Evolutionary conservation across 305 asterid species (phyloP).

Genomic region (Andrographis paniculata): DNA sequence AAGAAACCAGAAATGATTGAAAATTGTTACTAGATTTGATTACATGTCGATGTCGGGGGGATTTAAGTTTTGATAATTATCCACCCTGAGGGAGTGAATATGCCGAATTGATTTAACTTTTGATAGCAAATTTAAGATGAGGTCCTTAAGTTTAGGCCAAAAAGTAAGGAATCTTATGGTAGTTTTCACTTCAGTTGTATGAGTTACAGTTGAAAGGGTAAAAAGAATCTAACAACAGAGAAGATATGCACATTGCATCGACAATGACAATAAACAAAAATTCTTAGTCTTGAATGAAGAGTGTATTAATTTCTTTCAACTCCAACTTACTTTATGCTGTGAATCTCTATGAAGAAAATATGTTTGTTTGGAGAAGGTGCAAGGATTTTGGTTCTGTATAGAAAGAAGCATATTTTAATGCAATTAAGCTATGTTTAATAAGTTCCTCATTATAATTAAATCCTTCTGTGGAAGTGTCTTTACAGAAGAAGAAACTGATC

Average conservation of each 20-base stretch:
- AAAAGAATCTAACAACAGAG: conserved; percentile 14
- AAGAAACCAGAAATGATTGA: conserved; percentile 22
- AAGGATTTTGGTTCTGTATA: background rate
- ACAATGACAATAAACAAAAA: background rate
- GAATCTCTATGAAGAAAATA: too few relatives aligned
- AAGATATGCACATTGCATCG: too few relatives aligned
- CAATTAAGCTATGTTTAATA: background rate
- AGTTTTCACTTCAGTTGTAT: conserved; percentile 2
- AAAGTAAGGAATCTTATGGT: conserved; percentile 17
- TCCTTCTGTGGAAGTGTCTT: conserved; percentile 19
- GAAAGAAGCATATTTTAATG: background rate
- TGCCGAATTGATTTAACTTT: conserved; percentile 18
- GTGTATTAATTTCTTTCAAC: background rate
- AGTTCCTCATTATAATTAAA: conserved; percentile 14
- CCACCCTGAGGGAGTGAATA: conserved; percentile 18
- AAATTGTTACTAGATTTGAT: conserved; percentile 20
- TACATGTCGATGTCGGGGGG: conserved; percentile 7
- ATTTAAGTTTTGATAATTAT: conserved; percentile 4
- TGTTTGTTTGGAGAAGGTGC: background rate
- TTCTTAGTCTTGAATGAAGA: background rate
- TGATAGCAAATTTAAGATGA: conserved; percentile 14
- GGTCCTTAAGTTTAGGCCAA: conserved; percentile 8
- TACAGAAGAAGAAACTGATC: conserved; percentile 90
- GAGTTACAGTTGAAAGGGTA: background rate
- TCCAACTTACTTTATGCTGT: background rate